Conservation (phyloP, 495 filamentous ascomycete species). For the Penicillium angulare region DNA sequence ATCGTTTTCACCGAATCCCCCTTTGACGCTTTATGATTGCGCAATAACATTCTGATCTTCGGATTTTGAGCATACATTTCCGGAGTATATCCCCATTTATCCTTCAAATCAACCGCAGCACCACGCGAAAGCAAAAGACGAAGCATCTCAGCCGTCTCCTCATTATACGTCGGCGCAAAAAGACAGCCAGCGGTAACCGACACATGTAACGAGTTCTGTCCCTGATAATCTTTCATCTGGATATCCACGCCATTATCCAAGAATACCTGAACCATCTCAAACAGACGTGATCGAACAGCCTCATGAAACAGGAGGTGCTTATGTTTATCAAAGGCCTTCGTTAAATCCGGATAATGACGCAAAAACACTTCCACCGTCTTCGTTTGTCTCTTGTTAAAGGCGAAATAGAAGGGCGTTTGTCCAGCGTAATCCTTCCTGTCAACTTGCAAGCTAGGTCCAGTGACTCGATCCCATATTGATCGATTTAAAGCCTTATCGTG, state of each 20-base stretch:
- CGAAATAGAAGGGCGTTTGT: not conserved
- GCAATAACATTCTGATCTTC: constrained; percentile 8
- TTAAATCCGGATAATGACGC: constrained; percentile 1
- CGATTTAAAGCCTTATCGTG: constrained; percentile 1
- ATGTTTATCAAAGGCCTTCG: not conserved
- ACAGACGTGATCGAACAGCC: not conserved
- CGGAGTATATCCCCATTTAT: not conserved
- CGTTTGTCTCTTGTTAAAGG: not conserved
- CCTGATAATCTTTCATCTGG: not conserved
- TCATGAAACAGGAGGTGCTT: not conserved
- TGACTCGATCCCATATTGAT: constrained; percentile 1
- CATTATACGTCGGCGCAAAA: too few relatives aligned
- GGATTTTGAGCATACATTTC: not conserved
- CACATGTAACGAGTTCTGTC: not conserved
- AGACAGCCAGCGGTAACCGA: too few relatives aligned
- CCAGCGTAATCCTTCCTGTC: not conserved
- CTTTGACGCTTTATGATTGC: too few relatives aligned
- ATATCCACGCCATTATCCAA: constrained; percentile 2
- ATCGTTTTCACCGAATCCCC: too few relatives aligned
- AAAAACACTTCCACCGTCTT: constrained; percentile 6
- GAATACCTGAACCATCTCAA: constrained; percentile 1
- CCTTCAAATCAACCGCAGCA: not conserved
- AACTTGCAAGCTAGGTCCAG: constrained; percentile 6
- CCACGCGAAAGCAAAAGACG: not conserved
- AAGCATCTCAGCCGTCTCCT: not conserved